These are phyloP conservation scores for Neonothopanus nambi DNA, from an alignment of 1,284 basidiomycete genomes.

Conservation along the genomic window DNA sequence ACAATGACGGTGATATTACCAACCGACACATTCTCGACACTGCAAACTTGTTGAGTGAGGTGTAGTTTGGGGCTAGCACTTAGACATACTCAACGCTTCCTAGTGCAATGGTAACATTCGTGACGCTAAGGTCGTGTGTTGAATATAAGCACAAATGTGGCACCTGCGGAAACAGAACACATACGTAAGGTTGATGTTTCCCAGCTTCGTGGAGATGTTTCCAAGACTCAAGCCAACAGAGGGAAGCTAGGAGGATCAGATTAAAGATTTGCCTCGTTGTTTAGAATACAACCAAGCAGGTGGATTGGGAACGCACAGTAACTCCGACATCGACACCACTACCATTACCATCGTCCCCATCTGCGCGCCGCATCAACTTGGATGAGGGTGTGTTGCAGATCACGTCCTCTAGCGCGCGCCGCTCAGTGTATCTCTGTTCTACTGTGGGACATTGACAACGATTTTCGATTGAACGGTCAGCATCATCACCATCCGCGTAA, in stretches of 20 bases:
- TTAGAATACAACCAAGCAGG: neutral
- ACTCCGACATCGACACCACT: constrained; percentile 9
- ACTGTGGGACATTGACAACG: too few species aligned
- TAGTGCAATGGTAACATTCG: constrained; percentile 22
- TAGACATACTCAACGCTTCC: constrained; percentile 20
- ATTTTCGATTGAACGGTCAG: too few species aligned
- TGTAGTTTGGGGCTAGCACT: neutral
- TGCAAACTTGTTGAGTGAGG: neutral
- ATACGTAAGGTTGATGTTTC: constrained; percentile 24
- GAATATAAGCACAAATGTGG: neutral
- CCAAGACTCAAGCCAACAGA: constrained; percentile 20
- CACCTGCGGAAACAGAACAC: neutral
- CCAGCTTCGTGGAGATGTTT: constrained; percentile 22
- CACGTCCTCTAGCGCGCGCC: too few species aligned
- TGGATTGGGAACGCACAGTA: neutral
- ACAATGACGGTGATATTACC: constrained; percentile 22
- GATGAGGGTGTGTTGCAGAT: too few species aligned
- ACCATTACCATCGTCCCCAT: constrained; percentile 10
- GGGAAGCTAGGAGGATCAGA: constrained; percentile 12
- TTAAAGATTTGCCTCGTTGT: neutral
- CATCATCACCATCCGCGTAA: too few species aligned
- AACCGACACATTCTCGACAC: constrained; percentile 20
- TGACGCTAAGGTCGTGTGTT: constrained; percentile 13
- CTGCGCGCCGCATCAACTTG: constrained; percentile 11
- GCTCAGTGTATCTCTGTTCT: too few species aligned